Evolutionary conservation across 2,329 filamentous ascomycete species (phyloP).

Genomic region (Trichoderma sp.): DNA sequence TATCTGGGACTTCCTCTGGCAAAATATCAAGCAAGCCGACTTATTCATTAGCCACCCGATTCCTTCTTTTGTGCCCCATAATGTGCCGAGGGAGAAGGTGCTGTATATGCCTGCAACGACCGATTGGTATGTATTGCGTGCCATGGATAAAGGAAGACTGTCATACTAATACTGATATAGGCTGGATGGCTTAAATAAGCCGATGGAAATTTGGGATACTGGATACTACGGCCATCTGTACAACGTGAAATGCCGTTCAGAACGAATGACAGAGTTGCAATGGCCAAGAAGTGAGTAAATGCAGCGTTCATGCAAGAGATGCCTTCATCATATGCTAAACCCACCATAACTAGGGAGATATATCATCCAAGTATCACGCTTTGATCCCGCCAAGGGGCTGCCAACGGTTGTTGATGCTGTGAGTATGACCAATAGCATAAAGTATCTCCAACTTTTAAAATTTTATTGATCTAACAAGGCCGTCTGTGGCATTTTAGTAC

Average conservation of each 20-base stretch:
- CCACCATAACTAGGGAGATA: constrained; percentile 52
- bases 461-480: not conserved
- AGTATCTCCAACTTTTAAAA: not conserved
- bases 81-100: constrained; percentile 63
- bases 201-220: constrained; percentile 65
- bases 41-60: constrained; percentile 83
- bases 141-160: accelerated
- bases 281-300: constrained; percentile 49
- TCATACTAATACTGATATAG: not conserved
- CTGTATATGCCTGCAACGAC: constrained; percentile 77
- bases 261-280: constrained; percentile 56
- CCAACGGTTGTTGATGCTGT: constrained; percentile 67
- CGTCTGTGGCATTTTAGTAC: constrained; percentile 44
- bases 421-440: not conserved
- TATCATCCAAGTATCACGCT: constrained; percentile 77
- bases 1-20: constrained; percentile 74
- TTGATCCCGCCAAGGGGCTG: constrained; percentile 81
- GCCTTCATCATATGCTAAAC: not conserved
- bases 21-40: constrained; percentile 66
- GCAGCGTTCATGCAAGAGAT: not conserved
- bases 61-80: constrained; percentile 67
- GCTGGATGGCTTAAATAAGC: constrained; percentile 79
- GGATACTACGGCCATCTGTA: constrained; percentile 75
- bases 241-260: constrained; percentile 57
- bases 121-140: constrained; percentile 51